phyloP scores from a whole-genome alignment of 352 stramenopile species.

The Globisporangium splendens region DNA sequence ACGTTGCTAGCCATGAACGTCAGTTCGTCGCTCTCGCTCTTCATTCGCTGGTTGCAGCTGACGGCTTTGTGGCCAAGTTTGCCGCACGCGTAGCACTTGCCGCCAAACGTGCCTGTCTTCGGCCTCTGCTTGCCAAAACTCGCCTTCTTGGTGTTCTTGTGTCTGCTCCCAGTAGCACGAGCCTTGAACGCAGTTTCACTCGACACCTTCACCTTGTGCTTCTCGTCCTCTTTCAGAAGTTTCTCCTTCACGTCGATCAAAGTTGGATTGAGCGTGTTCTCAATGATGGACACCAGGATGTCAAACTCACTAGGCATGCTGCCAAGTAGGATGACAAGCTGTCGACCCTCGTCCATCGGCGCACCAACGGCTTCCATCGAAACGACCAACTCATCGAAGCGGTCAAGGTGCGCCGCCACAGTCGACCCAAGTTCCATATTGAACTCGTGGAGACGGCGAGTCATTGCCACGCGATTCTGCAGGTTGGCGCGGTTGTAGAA shows the following conservation, averaged over 20 bases:
- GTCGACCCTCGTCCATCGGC: conserved; percentile 2
- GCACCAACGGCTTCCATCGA: conserved; percentile 10
- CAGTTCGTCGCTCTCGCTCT: too few relatives aligned
- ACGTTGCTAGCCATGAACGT: too few relatives aligned
- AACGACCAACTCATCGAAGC: conserved; percentile 8
- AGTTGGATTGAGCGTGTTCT: conserved; percentile 14
- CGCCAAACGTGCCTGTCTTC: neutral
- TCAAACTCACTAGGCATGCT: conserved; percentile 10
- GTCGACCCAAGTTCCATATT: neutral
- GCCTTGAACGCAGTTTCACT: conserved; percentile 10
- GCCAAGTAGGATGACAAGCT: conserved; percentile 13
- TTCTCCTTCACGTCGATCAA: conserved; percentile 25
- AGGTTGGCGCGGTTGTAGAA: conserved; percentile 5
- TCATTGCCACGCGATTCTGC: conserved; percentile 3
- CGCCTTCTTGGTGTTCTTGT: too few relatives aligned
- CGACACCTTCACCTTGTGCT: neutral
- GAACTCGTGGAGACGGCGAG: conserved; percentile 1
- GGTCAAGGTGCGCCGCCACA: conserved; percentile 1
- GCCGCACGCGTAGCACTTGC: too few relatives aligned
- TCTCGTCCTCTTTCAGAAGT: conserved; percentile 19
- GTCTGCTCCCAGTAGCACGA: neutral
- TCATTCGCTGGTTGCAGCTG: too few relatives aligned
- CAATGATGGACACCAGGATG: conserved; percentile 12
- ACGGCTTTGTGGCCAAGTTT: too few relatives aligned
- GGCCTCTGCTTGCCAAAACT: too few relatives aligned